phyloP scores from a whole-genome alignment of 306 rosid species.

The Ochetophila trinervis region DNA sequence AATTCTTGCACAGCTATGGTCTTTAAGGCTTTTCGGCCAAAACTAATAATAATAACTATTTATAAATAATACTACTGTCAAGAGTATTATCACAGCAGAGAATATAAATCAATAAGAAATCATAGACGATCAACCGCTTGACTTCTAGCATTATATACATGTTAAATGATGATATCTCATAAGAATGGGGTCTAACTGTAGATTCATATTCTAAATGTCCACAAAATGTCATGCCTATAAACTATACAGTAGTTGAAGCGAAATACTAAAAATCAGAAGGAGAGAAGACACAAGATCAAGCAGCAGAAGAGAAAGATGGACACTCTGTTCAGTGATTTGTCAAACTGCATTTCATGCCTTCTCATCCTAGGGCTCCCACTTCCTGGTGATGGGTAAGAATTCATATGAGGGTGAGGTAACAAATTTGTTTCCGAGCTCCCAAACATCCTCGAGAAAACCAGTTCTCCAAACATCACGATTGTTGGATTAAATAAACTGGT shows the following conservation, averaged over 20 bases:
- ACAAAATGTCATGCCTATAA: slow-evolving; percentile 15
- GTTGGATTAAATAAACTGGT: slow-evolving; percentile 60
- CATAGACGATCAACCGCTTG: no score
- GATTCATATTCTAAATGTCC: slow-evolving; percentile 17
- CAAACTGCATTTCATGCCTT: slow-evolving; percentile 82
- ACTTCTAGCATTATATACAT: no score
- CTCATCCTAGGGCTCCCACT: slow-evolving; percentile 61
- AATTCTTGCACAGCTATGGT: no score
- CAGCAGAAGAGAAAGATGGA: slow-evolving; percentile 74
- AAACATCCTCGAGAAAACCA: slow-evolving; percentile 63
- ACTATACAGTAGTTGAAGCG: slow-evolving; percentile 33
- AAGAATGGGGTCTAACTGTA: slow-evolving; percentile 12
- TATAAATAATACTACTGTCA: no score
- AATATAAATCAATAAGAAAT: no score
- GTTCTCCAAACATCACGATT: slow-evolving; percentile 75
- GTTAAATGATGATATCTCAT: no score
- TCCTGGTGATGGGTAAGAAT: slow-evolving; percentile 34
- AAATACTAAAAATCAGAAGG: slow-evolving; percentile 51
- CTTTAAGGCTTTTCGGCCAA: no score
- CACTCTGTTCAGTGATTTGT: slow-evolving; percentile 70
- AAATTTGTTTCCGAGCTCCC: slow-evolving; percentile 48
- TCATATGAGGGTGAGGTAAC: slow-evolving; percentile 38
- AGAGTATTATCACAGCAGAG: no score
- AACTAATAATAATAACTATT: no score
- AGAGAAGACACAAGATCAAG: slow-evolving; percentile 72